Evolutionary conservation across 1,139 yeast species (phyloP).

Genomic region (Saccharomyces hybrid): DNA sequence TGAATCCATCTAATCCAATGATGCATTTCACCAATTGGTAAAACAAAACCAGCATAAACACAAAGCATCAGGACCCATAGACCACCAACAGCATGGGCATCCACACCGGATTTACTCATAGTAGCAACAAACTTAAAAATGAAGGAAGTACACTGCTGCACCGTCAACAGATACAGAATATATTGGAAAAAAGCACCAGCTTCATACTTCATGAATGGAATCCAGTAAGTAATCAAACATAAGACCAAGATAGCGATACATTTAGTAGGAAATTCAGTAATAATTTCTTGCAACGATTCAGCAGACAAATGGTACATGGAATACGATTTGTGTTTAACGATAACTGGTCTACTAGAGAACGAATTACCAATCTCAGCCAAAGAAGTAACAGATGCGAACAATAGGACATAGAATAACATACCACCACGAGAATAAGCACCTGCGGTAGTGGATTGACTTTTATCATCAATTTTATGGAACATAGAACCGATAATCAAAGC

Average conservation of each 20-base stretch:
- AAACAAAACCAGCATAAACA: conserved; percentile 54
- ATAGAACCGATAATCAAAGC: conserved; percentile 51
- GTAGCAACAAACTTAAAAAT: conserved; percentile 58
- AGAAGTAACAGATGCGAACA: conserved; percentile 51
- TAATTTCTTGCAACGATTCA: conserved; percentile 53
- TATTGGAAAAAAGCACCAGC: conserved; percentile 61
- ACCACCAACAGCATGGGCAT: conserved; percentile 59
- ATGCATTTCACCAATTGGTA: conserved; percentile 51
- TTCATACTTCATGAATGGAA: conserved; percentile 47
- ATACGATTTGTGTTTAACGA: conserved; percentile 54
- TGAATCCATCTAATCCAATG: conserved; percentile 61
- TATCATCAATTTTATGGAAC: conserved; percentile 41
- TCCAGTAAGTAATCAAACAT: conserved; percentile 47
- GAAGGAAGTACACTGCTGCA: conserved; percentile 46
- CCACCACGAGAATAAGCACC: conserved; percentile 56
- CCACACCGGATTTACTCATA: conserved; percentile 45
- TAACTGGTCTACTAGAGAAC: conserved; percentile 51
- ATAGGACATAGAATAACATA: conserved; percentile 48
- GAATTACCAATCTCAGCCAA: conserved; percentile 51
- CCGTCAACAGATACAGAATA: conserved; percentile 42
- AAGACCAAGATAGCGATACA: conserved; percentile 40
- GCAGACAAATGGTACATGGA: conserved; percentile 62
- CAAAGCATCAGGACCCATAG: conserved; percentile 45
- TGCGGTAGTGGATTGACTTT: conserved; percentile 36
- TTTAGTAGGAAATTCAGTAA: conserved; percentile 54